Base-by-base conservation (phyloP, 257 asterid genomes). In the Perilla frutescens region DNA sequence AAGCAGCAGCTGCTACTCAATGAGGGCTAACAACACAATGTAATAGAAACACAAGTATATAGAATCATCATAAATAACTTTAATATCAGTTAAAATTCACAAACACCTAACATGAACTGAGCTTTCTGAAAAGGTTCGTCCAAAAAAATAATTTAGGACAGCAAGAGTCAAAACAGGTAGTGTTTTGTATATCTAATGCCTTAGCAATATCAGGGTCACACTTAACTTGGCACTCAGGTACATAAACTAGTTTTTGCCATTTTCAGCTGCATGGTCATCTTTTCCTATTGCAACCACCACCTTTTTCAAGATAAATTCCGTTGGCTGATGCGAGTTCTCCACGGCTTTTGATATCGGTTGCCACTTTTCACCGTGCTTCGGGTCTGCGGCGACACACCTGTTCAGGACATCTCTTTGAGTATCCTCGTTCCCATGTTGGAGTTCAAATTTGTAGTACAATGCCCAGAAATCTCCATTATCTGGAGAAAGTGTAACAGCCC, bases 381-480 rank as follows among this genome's bases (percentile, higher is more conserved):
- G 98, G 34, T 93, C 98, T 34, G 96, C 88, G 7, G 89, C 88
- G 6, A 91, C 79, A 31, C 98, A 91, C 56, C 89, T 85, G 75
- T 72, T 85, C 77, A 93, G 47, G 3, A 91, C 94, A 72, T 93
- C 97, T 81, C 56, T 91, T 79, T 89, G 93, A 36, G 73, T 71
- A 54, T 91, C 98, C 48, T 88, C 95, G 7, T 71, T 59, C 1
- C 97, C 98, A 14, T 88, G 90, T 64, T 91, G 94, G 51, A 87
- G 84, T 74, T 93, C 97, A 63, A 93, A 89, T 77, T 91, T 89
- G 62, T 88, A 89, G 66, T 84, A 89, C 81, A 87, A 73, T 0
- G 96, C 96, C 98, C 97, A 93, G 73, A 89, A 89, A 78, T 93
- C 98, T 45, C 98, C 98, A 72, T 84, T 76, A 81, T 93, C 97